Conservation (phyloP, 1,139 yeast species). For the Nakaseomyces sp. region DNA sequence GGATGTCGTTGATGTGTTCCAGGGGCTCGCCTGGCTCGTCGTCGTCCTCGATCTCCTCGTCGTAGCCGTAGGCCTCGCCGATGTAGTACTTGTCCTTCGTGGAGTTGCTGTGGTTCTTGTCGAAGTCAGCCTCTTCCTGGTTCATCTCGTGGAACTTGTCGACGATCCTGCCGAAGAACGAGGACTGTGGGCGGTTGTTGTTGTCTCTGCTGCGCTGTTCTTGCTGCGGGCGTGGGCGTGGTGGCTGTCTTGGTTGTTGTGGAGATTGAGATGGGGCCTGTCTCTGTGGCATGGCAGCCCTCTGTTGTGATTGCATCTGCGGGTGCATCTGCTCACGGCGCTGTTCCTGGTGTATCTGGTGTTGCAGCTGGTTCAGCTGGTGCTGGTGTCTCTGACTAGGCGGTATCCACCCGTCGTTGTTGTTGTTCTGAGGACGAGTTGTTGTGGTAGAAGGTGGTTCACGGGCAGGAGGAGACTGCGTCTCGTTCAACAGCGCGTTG, state of each 20-base stretch:
- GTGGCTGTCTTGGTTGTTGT: background rate
- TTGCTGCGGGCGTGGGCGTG: background rate
- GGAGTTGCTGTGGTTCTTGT: slow-evolving; percentile 13
- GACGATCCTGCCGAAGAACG: slow-evolving; percentile 11
- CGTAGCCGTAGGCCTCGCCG: slow-evolving; percentile 22
- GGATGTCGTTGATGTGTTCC: slow-evolving; percentile 7
- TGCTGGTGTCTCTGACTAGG: background rate
- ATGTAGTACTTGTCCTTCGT: slow-evolving; percentile 18
- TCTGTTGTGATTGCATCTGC: no score
- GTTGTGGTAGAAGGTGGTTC: no score
- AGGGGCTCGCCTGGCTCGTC: slow-evolving; percentile 7
- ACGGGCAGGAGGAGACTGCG: background rate
- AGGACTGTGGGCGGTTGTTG: background rate
- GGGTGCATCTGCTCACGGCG: no score
- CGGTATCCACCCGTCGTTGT: no score
- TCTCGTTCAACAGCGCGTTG: background rate
- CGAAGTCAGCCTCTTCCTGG: slow-evolving; percentile 28
- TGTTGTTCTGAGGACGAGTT: no score
- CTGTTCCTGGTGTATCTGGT: background rate
- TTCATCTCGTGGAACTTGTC: slow-evolving; percentile 27
- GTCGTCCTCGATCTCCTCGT: slow-evolving; percentile 16
- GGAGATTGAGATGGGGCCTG: no score
- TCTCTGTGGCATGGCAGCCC: no score
- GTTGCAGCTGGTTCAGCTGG: background rate
- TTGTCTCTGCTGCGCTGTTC: background rate